Conservation (phyloP, 306 rosid species). For the Sechiopsis laciniata region DNA sequence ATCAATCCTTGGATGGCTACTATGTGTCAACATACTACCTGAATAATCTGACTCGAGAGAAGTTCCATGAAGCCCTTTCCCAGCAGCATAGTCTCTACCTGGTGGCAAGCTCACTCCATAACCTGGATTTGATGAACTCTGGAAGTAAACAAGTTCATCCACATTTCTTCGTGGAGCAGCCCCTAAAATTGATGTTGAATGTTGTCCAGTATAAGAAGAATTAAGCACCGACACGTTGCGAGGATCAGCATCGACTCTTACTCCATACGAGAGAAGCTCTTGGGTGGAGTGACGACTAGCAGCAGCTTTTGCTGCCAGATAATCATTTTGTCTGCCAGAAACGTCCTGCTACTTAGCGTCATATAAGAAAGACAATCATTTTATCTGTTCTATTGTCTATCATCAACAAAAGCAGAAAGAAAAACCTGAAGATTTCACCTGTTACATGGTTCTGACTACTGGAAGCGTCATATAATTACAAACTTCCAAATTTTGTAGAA, state of each 20-base stretch:
- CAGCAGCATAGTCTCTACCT: constrained; percentile 90
- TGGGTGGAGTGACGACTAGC: constrained; percentile 81
- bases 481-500: constrained; percentile 21
- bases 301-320: constrained; percentile 89
- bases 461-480: constrained; percentile 24
- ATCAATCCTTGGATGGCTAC: constrained; percentile 45
- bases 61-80: constrained; percentile 75
- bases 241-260: constrained; percentile 84
- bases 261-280: constrained; percentile 79
- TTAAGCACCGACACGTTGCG: constrained; percentile 67
- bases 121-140: constrained; percentile 83
- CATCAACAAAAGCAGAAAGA: constrained; percentile 29
- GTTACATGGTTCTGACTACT: constrained; percentile 14
- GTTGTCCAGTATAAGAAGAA: constrained; percentile 77
- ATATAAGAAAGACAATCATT: constrained; percentile 58
- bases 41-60: constrained; percentile 70
- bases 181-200: constrained; percentile 81
- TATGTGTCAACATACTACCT: constrained; percentile 44
- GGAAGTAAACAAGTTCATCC: constrained; percentile 77
- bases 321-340: constrained; percentile 99
- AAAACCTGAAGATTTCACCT: constrained; percentile 10
- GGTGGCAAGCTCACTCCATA: constrained; percentile 99
- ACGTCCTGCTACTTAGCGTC: constrained; percentile 83
- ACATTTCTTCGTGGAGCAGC: constrained; percentile 88
- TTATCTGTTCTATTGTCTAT: constrained; percentile 47